phyloP scores from a whole-genome alignment of 2,329 filamentous ascomycete genomes.

The Cladorrhinum sp. region DNA sequence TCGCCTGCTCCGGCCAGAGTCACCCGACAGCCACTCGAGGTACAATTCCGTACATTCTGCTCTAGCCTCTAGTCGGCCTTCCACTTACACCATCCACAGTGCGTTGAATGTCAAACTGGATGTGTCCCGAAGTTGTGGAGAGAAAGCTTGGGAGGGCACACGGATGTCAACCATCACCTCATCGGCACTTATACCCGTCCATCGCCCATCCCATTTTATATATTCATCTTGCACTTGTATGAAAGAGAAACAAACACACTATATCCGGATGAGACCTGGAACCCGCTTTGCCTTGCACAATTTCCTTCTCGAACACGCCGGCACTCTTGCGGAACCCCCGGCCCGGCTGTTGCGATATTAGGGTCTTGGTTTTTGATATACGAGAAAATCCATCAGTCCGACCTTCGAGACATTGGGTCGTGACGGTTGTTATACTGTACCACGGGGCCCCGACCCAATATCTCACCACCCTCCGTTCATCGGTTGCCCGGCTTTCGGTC shows the following conservation, averaged over 20 bases:
- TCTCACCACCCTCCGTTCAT: neutral
- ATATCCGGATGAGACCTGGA: neutral
- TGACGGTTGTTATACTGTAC: neutral
- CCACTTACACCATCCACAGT: neutral
- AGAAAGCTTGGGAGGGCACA: neutral
- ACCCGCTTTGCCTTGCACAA: neutral
- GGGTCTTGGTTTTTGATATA: neutral
- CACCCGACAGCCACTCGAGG: neutral
- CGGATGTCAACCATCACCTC: neutral
- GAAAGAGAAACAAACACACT: neutral
- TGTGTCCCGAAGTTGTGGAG: neutral
- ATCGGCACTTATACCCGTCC: neutral
- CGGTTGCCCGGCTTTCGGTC: neutral
- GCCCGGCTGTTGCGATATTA: neutral
- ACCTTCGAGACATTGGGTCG: neutral
- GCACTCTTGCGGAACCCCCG: neutral
- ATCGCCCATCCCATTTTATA: neutral
- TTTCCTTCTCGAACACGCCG: neutral
- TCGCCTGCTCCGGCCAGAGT: too few species aligned
- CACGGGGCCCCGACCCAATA: neutral
- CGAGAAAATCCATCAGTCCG: neutral
- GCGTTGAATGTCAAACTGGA: too few species aligned
- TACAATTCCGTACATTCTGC: neutral
- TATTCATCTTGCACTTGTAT: neutral
- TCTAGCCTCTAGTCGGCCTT: neutral